Evolutionary conservation across 108 stramenopile species (phyloP), one percentile per base, ranked within the genome.

Genomic region (Fragilaria radians): DNA sequence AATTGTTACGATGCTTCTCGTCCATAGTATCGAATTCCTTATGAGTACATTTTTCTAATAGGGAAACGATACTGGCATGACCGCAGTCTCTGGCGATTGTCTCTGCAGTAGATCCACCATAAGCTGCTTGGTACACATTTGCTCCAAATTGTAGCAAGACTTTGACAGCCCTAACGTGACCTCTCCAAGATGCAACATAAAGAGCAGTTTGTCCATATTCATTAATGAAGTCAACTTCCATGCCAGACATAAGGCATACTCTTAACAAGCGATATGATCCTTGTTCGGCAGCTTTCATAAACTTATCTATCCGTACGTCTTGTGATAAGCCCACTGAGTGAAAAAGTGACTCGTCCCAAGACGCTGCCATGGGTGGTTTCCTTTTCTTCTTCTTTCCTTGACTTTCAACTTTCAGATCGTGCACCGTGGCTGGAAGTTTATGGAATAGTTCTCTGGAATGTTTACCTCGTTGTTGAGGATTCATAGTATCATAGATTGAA

Each of bases 201-300:
- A 92, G 49, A 1, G 83, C 71, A 4, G 83, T 79, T 48, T 92
- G 91, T 2, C 83, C 83, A 51, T 88, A 92, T 33, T 81, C 81
- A 59, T 91, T 87, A 33, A 54, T 65, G 21, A 58, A 36, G 56
- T 87, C 58, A 30, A 92, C 59, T 64, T 92, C 75, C 19, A 92
- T 72, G 0, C 87, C 91, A 23, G 77, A 70, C 9, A 66, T 59
- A 11, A 92, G 57, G 49, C 81, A 89, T 2, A 68, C 79, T 21
- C 59, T 59, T 0, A 86, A 77, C 36, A 70, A 59, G 42, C 72
- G 81, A 32, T 73, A 56, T 11, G 82, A 65, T 9, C 65, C 66
- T 24, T 71, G 62, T 9, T 77, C 59, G 4, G 82, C 83, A 58
- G 71, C 69, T 21, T 51, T 56, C 54, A 86, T 78, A 51, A 88